These are phyloP conservation scores for Cercospora brassicicola DNA, from an alignment of 2,329 filamentous ascomycete genomes.

Conservation along the genomic window DNA sequence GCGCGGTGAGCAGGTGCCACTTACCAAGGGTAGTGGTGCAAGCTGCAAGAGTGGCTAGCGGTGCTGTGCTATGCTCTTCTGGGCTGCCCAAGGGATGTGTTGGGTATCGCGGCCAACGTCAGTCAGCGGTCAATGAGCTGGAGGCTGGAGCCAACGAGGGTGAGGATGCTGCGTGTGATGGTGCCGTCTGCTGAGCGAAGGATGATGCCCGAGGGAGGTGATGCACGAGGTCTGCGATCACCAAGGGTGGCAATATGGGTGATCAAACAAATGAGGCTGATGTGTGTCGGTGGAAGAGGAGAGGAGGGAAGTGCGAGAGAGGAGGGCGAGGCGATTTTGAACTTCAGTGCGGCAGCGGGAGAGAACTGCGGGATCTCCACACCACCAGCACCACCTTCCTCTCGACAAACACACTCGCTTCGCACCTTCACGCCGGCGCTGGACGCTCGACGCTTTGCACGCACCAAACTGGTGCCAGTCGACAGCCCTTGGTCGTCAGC, in stretches of 20 bases:
- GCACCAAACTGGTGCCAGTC: not conserved
- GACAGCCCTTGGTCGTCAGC: not conserved
- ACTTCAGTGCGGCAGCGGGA: not conserved
- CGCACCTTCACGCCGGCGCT: not conserved
- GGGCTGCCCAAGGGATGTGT: not conserved
- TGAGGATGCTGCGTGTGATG: slow-evolving; percentile 3
- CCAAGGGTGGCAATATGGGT: not conserved
- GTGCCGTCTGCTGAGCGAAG: not conserved
- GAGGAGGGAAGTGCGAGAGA: slow-evolving; percentile 10
- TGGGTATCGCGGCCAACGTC: not conserved
- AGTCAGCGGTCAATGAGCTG: not conserved
- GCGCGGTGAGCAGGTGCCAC: not conserved
- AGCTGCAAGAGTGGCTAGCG: not conserved
- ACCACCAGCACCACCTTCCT: not conserved
- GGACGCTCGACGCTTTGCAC: not conserved
- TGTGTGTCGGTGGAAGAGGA: slow-evolving; percentile 7
- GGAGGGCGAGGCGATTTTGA: not conserved
- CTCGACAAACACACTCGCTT: not conserved
- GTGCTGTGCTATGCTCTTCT: not conserved
- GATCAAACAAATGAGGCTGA: not conserved
- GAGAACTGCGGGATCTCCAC: not conserved
- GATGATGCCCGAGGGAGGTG: not conserved
- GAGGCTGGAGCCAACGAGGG: slow-evolving; percentile 1
- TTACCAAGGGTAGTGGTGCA: not conserved
- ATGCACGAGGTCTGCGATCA: not conserved